Percentiles rank a stretch among this genome's conserved stretches.
Conservation (phyloP, 2,329 filamentous ascomycete genomes). For the Pestalotiopsis sp. region DNA sequence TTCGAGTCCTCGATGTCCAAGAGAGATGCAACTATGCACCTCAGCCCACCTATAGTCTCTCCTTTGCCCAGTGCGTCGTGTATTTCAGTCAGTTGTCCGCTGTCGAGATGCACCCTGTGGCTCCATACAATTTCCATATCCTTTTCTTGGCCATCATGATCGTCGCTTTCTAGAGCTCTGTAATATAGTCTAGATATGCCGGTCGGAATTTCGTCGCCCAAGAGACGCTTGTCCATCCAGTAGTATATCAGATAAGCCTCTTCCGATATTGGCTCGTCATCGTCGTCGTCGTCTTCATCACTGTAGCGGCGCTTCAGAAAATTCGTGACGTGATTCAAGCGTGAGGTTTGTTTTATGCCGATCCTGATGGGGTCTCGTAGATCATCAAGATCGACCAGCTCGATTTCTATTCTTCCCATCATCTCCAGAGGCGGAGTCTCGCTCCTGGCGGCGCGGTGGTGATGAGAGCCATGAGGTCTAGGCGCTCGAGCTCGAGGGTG, state of each 20-base stretch:
- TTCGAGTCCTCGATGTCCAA: conserved; percentile 25
- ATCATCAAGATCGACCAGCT: conserved; percentile 25
- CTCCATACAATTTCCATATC: conserved; percentile 19
- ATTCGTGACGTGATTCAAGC: conserved; percentile 14
- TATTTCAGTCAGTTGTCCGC: conserved; percentile 16
- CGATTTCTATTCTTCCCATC: conserved; percentile 16
- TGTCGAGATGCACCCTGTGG: conserved; percentile 4
- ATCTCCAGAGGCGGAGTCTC: neutral
- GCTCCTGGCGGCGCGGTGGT: neutral
- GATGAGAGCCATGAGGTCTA: neutral
- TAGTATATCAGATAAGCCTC: conserved; percentile 22
- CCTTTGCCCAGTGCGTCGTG: conserved; percentile 23
- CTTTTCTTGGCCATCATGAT: conserved; percentile 21
- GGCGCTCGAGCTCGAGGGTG: neutral
- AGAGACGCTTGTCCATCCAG: conserved; percentile 13
- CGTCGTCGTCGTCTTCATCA: neutral
- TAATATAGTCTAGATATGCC: conserved; percentile 18
- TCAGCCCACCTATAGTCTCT: conserved; percentile 27
- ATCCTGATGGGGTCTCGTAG: conserved; percentile 17
- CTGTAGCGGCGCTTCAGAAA: conserved; percentile 12
- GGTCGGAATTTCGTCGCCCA: conserved; percentile 18
- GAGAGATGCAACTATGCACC: conserved; percentile 22
- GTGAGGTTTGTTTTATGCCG: conserved; percentile 16
- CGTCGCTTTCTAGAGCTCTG: conserved; percentile 17
- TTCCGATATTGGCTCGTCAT: conserved; percentile 6